A percentile compares a stretch with the other conserved stretches of the same genome.
phyloP scores from a whole-genome alignment of 2,329 filamentous ascomycete species.

The Fragosphaeria purpurea region DNA sequence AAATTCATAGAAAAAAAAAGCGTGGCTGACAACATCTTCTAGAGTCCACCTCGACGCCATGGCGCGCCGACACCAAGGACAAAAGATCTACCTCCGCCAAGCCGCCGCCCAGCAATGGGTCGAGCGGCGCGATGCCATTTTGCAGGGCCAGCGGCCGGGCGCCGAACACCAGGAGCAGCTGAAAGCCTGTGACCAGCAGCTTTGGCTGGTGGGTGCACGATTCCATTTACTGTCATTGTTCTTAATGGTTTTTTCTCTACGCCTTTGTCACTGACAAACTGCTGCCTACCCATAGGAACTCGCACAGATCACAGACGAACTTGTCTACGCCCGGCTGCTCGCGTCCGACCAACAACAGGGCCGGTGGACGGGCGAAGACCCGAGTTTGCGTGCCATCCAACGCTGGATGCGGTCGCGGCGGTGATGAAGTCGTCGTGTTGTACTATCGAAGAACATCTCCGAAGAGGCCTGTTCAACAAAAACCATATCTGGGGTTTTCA shows the following conservation, averaged over 20 bases:
- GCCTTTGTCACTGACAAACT: neutral
- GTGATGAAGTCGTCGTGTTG: conserved; percentile 2
- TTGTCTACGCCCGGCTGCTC: conserved; percentile 46
- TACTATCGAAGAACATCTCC: no score
- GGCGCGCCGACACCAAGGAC: conserved; percentile 50
- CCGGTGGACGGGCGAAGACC: conserved; percentile 55
- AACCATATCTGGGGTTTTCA: no score
- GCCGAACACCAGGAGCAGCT: conserved; percentile 37
- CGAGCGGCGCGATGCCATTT: conserved; percentile 40
- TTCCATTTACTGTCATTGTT: neutral
- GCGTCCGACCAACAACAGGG: conserved; percentile 42
- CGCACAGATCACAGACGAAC: conserved; percentile 46
- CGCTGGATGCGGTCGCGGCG: conserved; percentile 45
- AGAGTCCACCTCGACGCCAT: conserved; percentile 48
- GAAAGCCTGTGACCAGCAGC: conserved; percentile 43
- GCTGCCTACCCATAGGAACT: conserved; percentile 33
- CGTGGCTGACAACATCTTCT: no score
- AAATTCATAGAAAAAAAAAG: no score
- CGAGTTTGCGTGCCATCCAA: conserved; percentile 44
- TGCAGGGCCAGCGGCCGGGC: conserved; percentile 41
- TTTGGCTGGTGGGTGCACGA: conserved; percentile 40
- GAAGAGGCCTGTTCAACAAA: no score
- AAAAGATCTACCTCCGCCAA: conserved; percentile 55
- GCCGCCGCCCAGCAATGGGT: conserved; percentile 51
- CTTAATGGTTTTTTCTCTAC: neutral